Conservation (phyloP, 495 filamentous ascomycete species). For the Trichoderma orchidacearum region DNA sequence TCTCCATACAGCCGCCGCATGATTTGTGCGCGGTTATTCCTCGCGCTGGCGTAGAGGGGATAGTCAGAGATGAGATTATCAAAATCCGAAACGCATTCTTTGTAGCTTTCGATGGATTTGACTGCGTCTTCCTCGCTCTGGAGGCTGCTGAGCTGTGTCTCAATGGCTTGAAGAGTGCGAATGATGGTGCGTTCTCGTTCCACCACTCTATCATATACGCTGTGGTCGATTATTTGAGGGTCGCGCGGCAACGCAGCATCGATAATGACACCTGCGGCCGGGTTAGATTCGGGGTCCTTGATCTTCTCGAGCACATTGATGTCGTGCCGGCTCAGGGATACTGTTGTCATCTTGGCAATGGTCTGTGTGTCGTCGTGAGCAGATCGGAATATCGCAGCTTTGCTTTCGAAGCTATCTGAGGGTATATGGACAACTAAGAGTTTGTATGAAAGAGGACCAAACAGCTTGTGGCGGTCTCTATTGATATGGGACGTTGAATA, state of each 20-base stretch:
- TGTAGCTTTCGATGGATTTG: constrained; percentile 23
- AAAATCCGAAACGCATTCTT: constrained; percentile 27
- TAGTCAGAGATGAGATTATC: constrained; percentile 38
- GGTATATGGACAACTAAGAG: background rate
- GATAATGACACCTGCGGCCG: constrained; percentile 36
- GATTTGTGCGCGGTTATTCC: constrained; percentile 67
- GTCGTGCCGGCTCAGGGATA: constrained; percentile 54
- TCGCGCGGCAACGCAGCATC: constrained; percentile 45
- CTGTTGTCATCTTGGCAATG: constrained; percentile 21
- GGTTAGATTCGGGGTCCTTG: constrained; percentile 64
- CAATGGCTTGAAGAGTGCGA: constrained; percentile 30
- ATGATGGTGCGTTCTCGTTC: constrained; percentile 34
- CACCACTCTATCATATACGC: constrained; percentile 21
- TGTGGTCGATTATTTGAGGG: constrained; percentile 34
- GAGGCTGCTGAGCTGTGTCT: constrained; percentile 20
- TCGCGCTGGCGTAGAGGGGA: constrained; percentile 58
- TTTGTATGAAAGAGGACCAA: background rate
- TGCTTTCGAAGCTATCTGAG: background rate
- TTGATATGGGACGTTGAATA: background rate
- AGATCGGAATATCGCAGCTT: background rate
- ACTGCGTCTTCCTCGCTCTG: background rate
- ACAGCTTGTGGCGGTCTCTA: background rate
- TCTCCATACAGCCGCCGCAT: constrained; percentile 46
- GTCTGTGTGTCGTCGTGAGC: background rate
- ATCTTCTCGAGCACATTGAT: constrained; percentile 60